phyloP scores from a whole-genome alignment of 2,329 filamentous ascomycete species.

The Fusarium veterinarium region DNA sequence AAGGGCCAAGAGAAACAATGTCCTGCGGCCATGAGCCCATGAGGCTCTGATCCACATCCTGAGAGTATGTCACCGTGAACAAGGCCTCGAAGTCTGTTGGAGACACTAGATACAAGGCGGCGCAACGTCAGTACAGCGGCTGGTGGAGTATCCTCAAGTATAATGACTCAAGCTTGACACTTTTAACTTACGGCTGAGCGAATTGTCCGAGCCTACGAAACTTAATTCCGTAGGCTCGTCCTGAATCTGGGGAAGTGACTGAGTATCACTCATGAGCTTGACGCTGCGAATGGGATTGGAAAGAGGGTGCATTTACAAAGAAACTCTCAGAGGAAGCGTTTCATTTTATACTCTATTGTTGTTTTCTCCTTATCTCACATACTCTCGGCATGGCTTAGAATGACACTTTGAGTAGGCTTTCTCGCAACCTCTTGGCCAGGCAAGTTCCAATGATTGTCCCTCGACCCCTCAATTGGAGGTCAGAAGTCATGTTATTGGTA shows the following conservation, averaged over 20 bases:
- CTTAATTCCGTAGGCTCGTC: slow-evolving; percentile 28
- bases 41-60: slow-evolving; percentile 17
- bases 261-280: slow-evolving; percentile 22
- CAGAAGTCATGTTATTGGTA: slow-evolving; percentile 12
- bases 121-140: slow-evolving; percentile 10
- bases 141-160: slow-evolving; percentile 19
- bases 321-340: background rate
- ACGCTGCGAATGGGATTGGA: background rate
- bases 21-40: background rate
- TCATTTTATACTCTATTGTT: slow-evolving; percentile 20
- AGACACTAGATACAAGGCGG: slow-evolving; percentile 4
- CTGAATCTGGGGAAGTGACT: slow-evolving; percentile 1
- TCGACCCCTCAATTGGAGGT: slow-evolving; percentile 15
- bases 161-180: slow-evolving; percentile 25
- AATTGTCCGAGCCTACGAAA: slow-evolving; percentile 33
- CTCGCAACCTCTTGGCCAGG: background rate
- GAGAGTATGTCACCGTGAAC: background rate
- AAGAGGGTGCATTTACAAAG: background rate
- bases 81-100: slow-evolving; percentile 15
- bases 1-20: slow-evolving; percentile 5
- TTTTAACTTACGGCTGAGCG: slow-evolving; percentile 27
- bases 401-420: slow-evolving; percentile 6
- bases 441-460: slow-evolving; percentile 19
- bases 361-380: background rate
- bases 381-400: slow-evolving; percentile 4